Percentiles rank a stretch among this genome's conserved stretches.
Conservation (phyloP, 2,329 filamentous ascomycete species). For the Ophiocordyceps polyrhachis-furcata region DNA sequence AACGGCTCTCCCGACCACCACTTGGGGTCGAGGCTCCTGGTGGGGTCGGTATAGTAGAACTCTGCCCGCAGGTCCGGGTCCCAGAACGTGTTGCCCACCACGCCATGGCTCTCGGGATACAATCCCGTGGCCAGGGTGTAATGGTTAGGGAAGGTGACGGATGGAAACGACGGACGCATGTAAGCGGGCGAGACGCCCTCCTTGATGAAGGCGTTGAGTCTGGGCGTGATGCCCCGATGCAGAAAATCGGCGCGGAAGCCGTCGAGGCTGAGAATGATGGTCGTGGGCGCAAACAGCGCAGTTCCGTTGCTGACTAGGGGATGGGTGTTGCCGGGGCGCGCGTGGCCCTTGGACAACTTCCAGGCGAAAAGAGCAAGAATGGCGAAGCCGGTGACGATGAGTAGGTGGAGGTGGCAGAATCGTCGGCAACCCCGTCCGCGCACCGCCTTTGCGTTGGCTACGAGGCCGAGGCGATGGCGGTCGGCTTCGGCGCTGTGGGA, state of each 20-base stretch:
- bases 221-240: slow-evolving; percentile 64
- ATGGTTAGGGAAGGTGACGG: slow-evolving; percentile 92
- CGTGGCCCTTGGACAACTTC: slow-evolving; percentile 34
- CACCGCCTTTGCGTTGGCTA: slow-evolving; percentile 25
- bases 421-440: slow-evolving; percentile 34
- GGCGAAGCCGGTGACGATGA: slow-evolving; percentile 33
- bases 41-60: slow-evolving; percentile 73
- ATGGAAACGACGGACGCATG: slow-evolving; percentile 89
- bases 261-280: slow-evolving; percentile 83
- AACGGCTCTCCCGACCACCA: slow-evolving; percentile 95
- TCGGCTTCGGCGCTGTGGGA: slow-evolving; percentile 40
- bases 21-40: slow-evolving; percentile 58
- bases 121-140: slow-evolving; percentile 84
- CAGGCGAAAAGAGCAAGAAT: slow-evolving; percentile 38
- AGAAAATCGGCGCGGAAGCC: slow-evolving; percentile 93
- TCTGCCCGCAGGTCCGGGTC: slow-evolving; percentile 58
- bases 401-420: slow-evolving; percentile 32
- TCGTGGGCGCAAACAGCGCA: slow-evolving; percentile 75
- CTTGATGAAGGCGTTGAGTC: slow-evolving; percentile 57
- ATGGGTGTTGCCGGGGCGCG: slow-evolving; percentile 11
- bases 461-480: slow-evolving; percentile 29
- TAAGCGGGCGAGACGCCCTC: slow-evolving; percentile 79
- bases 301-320: slow-evolving; percentile 57
- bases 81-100: slow-evolving; percentile 93
- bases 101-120: slow-evolving; percentile 80